These are phyloP conservation scores for Paracamarosporium sp. DNA, from an alignment of 2,329 filamentous ascomycete genomes.

Conservation along the genomic window DNA sequence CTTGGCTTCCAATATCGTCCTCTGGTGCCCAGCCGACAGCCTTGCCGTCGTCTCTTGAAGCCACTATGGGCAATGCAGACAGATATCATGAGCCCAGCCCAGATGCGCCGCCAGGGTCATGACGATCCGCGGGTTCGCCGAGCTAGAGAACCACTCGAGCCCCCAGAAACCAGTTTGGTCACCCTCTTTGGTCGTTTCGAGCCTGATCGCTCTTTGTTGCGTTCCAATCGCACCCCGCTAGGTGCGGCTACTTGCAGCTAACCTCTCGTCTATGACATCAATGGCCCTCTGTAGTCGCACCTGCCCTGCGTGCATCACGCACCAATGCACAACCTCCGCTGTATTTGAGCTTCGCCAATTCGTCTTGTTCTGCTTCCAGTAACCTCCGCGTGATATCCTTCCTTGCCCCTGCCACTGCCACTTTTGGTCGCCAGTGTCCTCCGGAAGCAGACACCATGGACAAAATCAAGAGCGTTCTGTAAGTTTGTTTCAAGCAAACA, in stretches of 20 bases:
- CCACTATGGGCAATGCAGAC: too few relatives aligned
- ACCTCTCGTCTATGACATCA: conserved; percentile 18
- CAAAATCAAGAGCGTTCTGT: conserved; percentile 55
- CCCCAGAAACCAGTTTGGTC: not conserved
- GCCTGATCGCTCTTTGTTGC: not conserved
- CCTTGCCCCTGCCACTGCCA: not conserved
- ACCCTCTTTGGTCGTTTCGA: not conserved
- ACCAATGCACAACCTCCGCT: not conserved
- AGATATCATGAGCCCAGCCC: not conserved
- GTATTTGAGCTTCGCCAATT: conserved; percentile 2
- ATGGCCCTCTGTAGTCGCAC: not conserved
- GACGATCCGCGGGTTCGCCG: conserved; percentile 7
- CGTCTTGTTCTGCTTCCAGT: not conserved
- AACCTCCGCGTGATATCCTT: not conserved
- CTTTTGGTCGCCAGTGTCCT: not conserved
- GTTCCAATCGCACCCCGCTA: conserved; percentile 14
- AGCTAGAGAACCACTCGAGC: not conserved
- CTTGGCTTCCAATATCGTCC: not conserved
- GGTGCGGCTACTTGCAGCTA: conserved; percentile 8
- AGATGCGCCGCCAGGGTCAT: not conserved
- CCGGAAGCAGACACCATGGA: conserved; percentile 42
- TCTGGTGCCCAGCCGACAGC: not conserved
- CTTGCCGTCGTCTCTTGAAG: too few relatives aligned
- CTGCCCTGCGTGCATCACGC: not conserved
- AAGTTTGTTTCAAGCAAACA: conserved; percentile 17